These are phyloP conservation scores for Rossbeevera mucosa DNA, from an alignment of 768 basidiomycete species.

Conservation along the genomic window DNA sequence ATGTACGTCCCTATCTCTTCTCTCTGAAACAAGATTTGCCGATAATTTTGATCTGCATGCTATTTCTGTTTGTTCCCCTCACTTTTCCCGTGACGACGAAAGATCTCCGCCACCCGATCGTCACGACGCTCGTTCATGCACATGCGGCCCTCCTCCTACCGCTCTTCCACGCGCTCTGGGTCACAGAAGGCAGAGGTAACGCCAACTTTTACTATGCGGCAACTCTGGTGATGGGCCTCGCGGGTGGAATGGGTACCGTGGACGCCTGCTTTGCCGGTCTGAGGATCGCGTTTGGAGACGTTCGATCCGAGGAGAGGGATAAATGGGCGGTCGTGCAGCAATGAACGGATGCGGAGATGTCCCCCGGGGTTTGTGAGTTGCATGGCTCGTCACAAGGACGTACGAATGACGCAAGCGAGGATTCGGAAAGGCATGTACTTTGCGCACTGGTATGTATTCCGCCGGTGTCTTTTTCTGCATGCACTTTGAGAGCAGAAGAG, in stretches of 20 bases:
- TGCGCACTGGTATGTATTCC: no score
- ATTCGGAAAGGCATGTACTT: neutral
- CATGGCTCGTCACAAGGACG: neutral
- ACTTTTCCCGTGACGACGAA: neutral
- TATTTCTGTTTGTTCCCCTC: neutral
- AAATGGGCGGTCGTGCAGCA: constrained; percentile 30
- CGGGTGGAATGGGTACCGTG: constrained; percentile 76
- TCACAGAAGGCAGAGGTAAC: constrained; percentile 87
- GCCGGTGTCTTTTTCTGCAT: no score
- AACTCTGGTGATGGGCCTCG: constrained; percentile 89
- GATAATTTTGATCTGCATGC: neutral
- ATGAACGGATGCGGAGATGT: constrained; percentile 8
- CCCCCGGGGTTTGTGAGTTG: no score
- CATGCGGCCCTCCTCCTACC: constrained; percentile 86
- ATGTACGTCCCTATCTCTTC: constrained; percentile 47
- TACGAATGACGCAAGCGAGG: neutral
- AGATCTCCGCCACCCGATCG: constrained; percentile 85
- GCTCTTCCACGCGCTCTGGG: constrained; percentile 89
- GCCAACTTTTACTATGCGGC: constrained; percentile 98
- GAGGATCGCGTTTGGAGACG: constrained; percentile 60
- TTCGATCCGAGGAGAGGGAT: constrained; percentile 36
- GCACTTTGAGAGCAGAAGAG: neutral
- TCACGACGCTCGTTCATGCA: constrained; percentile 75
- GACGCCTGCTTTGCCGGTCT: constrained; percentile 85
- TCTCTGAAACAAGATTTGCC: neutral